Conservation (phyloP, 768 basidiomycete genomes). For the Hortiboletus campestris region DNA sequence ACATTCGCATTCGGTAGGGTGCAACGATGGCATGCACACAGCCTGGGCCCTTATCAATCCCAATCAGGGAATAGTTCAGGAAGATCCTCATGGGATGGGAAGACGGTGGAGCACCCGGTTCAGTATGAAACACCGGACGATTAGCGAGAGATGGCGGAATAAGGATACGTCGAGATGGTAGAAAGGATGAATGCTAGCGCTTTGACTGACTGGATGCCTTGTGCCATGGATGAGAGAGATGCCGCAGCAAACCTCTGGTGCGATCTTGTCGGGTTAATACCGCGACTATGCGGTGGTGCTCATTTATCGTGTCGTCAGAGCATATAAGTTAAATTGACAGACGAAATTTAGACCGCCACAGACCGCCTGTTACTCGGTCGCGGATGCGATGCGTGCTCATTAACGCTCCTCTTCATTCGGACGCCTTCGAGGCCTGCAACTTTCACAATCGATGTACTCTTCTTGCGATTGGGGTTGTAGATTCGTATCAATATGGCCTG, state of each 20-base stretch:
- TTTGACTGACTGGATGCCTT: neutral
- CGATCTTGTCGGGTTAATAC: neutral
- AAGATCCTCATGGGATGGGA: conserved; percentile 2
- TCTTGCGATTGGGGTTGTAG: neutral
- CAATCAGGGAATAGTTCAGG: neutral
- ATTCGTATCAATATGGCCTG: neutral
- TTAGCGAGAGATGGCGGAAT: neutral
- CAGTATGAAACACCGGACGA: neutral
- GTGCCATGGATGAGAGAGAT: neutral
- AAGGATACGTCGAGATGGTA: conserved; percentile 1
- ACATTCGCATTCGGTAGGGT: neutral
- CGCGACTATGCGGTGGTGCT: neutral
- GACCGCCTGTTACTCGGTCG: neutral
- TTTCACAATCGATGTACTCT: neutral
- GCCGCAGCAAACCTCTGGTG: neutral
- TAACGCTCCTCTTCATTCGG: neutral
- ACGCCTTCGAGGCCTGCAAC: neutral
- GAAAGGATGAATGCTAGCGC: neutral
- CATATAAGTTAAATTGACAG: conserved; percentile 1
- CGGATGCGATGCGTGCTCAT: neutral
- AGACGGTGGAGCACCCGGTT: conserved; percentile 1
- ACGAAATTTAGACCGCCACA: conserved; percentile 7
- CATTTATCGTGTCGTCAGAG: conserved; percentile 11
- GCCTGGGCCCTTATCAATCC: neutral
- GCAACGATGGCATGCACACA: neutral